phyloP scores from a whole-genome alignment of 805 yeast genomes.

The Ogataea ramenticola region DNA sequence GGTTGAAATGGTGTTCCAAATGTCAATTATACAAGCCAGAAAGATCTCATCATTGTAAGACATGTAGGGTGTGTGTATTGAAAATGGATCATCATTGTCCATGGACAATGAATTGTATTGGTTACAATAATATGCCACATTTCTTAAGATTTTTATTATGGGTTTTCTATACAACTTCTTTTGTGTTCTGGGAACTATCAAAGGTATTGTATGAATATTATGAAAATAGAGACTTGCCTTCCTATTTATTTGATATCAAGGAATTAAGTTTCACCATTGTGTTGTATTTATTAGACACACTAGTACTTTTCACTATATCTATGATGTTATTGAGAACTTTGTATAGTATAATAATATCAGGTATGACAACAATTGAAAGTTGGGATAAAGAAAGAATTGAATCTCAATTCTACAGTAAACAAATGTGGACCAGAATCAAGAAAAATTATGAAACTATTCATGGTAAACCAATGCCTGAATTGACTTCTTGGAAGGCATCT shows the following conservation, averaged over 20 bases:
- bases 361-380: constrained; percentile 82
- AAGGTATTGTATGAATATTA: constrained; percentile 38
- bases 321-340: constrained; percentile 58
- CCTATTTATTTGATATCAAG: constrained; percentile 41
- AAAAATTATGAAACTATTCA: constrained; percentile 36
- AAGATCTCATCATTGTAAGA: constrained; percentile 79
- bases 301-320: constrained; percentile 55
- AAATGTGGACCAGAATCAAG: constrained; percentile 44
- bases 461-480: constrained; percentile 31
- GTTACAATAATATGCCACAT: constrained; percentile 69
- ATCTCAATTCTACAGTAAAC: constrained; percentile 48
- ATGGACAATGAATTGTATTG: constrained; percentile 91
- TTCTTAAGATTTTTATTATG: constrained; percentile 69
- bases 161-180: constrained; percentile 48
- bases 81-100: constrained; percentile 95
- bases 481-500: constrained; percentile 37
- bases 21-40: constrained; percentile 74
- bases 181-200: constrained; percentile 35
- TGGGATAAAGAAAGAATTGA: constrained; percentile 90
- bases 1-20: constrained; percentile 68
- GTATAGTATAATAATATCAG: constrained; percentile 44
- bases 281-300: constrained; percentile 44
- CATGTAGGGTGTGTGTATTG: constrained; percentile 68
- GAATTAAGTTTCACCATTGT: constrained; percentile 52
- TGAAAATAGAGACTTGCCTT: constrained; percentile 43